Conservation (phyloP, 208 protist species). For the Trichomonas vaginalis region DNA sequence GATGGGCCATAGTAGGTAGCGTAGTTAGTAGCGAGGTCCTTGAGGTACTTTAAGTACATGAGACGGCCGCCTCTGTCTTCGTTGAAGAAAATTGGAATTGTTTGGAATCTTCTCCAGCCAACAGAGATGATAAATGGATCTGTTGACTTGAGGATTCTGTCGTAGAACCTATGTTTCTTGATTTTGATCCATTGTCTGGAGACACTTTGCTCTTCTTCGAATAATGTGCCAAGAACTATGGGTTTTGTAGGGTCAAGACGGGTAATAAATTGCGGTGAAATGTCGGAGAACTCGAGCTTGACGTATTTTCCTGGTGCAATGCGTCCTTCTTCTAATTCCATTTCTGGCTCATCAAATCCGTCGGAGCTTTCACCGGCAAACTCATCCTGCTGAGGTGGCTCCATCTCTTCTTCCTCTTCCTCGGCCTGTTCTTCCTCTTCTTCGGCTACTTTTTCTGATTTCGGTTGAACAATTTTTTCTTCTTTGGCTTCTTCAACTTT, state of each 20-base stretch:
- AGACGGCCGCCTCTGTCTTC: slow-evolving; percentile 80
- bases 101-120: slow-evolving; percentile 94
- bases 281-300: slow-evolving; percentile 66
- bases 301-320: slow-evolving; percentile 67
- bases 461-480: slow-evolving; percentile 23
- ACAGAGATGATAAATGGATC: slow-evolving; percentile 93
- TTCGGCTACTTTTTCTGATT: slow-evolving; percentile 41
- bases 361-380: neutral
- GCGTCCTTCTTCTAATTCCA: neutral
- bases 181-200: slow-evolving; percentile 59
- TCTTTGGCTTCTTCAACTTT: slow-evolving; percentile 20
- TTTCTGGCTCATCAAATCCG: neutral
- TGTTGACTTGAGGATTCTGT: slow-evolving; percentile 80
- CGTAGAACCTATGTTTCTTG: slow-evolving; percentile 93
- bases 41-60: slow-evolving; percentile 97
- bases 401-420: slow-evolving; percentile 44
- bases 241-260: slow-evolving; percentile 32
- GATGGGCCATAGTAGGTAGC: slow-evolving; percentile 88
- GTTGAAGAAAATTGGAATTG: slow-evolving; percentile 43
- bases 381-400: slow-evolving; percentile 43
- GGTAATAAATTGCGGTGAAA: slow-evolving; percentile 77
- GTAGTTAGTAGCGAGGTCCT: slow-evolving; percentile 92
- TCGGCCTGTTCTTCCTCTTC: slow-evolving; percentile 42
- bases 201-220: slow-evolving; percentile 72
- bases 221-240: slow-evolving; percentile 55